Conservation (phyloP, 2,329 filamentous ascomycete genomes). For the Polytolypa hystricis region DNA sequence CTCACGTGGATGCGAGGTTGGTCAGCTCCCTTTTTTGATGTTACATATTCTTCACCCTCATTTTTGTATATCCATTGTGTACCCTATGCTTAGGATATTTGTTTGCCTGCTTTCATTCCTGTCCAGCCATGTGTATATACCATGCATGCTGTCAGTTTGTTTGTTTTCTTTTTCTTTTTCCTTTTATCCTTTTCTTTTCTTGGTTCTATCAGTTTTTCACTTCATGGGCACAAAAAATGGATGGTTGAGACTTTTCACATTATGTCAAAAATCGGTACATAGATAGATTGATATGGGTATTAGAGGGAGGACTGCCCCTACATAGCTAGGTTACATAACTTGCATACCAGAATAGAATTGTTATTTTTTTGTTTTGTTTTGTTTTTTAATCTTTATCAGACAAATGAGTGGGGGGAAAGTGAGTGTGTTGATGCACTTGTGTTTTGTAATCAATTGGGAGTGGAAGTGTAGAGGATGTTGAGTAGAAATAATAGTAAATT, state of each 20-base stretch:
- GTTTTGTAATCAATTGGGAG: too few species aligned
- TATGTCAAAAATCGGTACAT: not conserved
- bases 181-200: not conserved
- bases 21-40: too few species aligned
- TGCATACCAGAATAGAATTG: not conserved
- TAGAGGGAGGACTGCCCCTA: not conserved
- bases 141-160: too few species aligned
- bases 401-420: too few species aligned
- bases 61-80: too few species aligned
- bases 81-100: not conserved
- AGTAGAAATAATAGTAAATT: too few species aligned
- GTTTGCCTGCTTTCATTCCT: not conserved
- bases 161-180: not conserved
- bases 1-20: not conserved
- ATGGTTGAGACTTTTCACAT: not conserved
- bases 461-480: too few species aligned
- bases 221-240: conserved; percentile 1
- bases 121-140: too few species aligned
- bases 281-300: not conserved
- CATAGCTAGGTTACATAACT: not conserved
- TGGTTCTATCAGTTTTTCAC: not conserved
- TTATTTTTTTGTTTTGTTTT: not conserved
- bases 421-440: too few species aligned
- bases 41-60: too few species aligned
- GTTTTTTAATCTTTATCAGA: not conserved